Percentiles rank a stretch among this genome's conserved stretches.
These are phyloP conservation scores for Dictyostelium citrinum DNA, from an alignment of 78 protist species.

Conservation along the genomic window DNA sequence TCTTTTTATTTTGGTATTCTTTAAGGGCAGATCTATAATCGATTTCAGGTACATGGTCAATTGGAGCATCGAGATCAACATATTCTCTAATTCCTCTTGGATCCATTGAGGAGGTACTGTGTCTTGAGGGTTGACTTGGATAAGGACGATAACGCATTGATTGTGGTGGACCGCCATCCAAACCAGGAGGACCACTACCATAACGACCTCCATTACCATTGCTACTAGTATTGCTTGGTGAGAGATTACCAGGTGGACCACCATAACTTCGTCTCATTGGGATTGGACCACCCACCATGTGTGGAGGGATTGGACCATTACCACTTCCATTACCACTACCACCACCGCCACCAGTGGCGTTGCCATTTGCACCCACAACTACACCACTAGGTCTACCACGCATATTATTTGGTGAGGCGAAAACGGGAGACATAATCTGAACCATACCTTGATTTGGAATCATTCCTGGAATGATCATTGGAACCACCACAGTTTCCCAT, in stretches of 20 bases:
- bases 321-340: not conserved
- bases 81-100: constrained; percentile 74
- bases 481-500: constrained; percentile 24
- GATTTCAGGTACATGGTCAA: constrained; percentile 45
- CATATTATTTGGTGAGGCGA: constrained; percentile 9
- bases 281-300: not conserved
- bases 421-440: constrained; percentile 33
- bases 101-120: not conserved
- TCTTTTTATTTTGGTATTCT: constrained; percentile 61
- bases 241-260: not conserved
- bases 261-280: constrained; percentile 1
- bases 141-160: constrained; percentile 55
- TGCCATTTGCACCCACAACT: not conserved
- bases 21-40: constrained; percentile 62
- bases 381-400: constrained; percentile 23
- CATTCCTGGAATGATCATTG: constrained; percentile 23
- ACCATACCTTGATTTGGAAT: not conserved
- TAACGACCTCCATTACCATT: not conserved
- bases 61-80: constrained; percentile 71
- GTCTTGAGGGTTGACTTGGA: constrained; percentile 13
- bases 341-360: not conserved
- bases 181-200: not conserved
- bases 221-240: not conserved
- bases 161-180: not conserved
- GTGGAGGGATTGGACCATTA: not conserved